phyloP scores from a whole-genome alignment of 176 grass and related monocot genomes.

The Cenchrus fungigraminus region DNA sequence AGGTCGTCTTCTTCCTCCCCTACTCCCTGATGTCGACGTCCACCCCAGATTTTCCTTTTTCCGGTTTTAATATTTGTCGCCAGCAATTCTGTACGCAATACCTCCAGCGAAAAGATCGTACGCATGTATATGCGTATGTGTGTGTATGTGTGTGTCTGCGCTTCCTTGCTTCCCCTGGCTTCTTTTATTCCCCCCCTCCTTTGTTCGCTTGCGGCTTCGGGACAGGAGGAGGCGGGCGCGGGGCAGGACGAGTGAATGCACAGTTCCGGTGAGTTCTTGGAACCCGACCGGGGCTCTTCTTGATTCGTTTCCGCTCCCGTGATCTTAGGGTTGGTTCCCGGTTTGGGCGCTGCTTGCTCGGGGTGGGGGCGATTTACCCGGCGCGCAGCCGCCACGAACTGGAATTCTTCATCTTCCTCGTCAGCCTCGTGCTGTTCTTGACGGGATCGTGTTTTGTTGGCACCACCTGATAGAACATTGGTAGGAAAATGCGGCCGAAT shows the following conservation, averaged over 20 bases:
- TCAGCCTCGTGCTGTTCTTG: not conserved
- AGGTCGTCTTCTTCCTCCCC: constrained; percentile 9
- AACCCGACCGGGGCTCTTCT: constrained; percentile 42
- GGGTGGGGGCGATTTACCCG: constrained; percentile 14
- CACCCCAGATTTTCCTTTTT: constrained; percentile 31
- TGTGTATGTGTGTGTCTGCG: constrained; percentile 3
- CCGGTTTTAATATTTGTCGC: not conserved
- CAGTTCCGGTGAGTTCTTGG: constrained; percentile 55
- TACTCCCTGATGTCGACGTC: constrained; percentile 26
- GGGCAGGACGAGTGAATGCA: constrained; percentile 40
- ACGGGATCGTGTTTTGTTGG: not conserved
- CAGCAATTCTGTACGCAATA: constrained; percentile 19
- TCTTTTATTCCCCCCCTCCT: constrained; percentile 57
- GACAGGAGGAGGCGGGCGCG: not conserved
- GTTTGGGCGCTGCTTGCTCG: not conserved
- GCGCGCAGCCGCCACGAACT: constrained; percentile 9
- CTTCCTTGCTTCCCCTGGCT: constrained; percentile 39
- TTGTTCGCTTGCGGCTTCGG: constrained; percentile 47
- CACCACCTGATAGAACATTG: not conserved
- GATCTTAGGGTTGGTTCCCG: constrained; percentile 23
- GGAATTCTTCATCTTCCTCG: constrained; percentile 1
- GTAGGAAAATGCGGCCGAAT: constrained; percentile 15
- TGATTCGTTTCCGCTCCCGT: not conserved
- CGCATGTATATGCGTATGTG: not conserved
- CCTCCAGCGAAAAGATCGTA: constrained; percentile 21